A percentile compares a stretch with the other conserved stretches of the same genome.
Evolutionary conservation across 768 basidiomycete species (phyloP).

Genomic region (Clathrus columnatus): DNA sequence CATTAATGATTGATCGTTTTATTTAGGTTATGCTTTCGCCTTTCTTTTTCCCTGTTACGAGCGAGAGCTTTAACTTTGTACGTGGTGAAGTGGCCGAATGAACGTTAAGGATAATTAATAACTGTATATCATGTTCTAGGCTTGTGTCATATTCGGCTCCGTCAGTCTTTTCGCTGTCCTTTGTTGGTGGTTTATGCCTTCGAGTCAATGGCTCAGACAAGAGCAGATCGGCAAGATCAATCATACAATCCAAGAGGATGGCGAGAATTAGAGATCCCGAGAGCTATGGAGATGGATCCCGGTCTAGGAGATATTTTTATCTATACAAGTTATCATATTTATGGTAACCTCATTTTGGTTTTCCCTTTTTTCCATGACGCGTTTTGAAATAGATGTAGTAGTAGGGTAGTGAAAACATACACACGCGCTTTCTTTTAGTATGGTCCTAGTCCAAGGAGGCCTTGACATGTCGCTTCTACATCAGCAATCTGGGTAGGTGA

Average conservation of each 20-base stretch:
- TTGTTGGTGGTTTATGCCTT: conserved; percentile 72
- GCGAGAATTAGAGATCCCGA: background rate
- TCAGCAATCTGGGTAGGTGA: conserved; percentile 21
- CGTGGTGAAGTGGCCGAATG: conserved; percentile 22
- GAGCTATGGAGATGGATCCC: background rate
- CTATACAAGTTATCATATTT: background rate
- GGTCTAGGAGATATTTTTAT: background rate
- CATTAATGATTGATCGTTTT: background rate
- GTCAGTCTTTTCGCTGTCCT: conserved; percentile 71
- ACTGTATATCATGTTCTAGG: conserved; percentile 30
- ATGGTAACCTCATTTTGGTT: background rate
- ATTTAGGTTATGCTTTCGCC: conserved; percentile 73
- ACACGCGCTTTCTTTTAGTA: conserved; percentile 1
- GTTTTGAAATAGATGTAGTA: background rate
- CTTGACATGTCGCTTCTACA: conserved; percentile 29
- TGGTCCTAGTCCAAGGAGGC: conserved; percentile 15
- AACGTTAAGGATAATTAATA: background rate
- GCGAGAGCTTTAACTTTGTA: conserved; percentile 79
- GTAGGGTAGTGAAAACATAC: background rate
- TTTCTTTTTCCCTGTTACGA: conserved; percentile 75
- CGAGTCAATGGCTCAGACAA: conserved; percentile 69
- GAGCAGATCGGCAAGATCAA: conserved; percentile 51
- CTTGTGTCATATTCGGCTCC: conserved; percentile 67
- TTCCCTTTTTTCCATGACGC: background rate
- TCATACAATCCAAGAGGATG: conserved; percentile 17